Evolutionary conservation across 495 filamentous ascomycete genomes (phyloP).

Genomic region (Tuber melanosporum): DNA sequence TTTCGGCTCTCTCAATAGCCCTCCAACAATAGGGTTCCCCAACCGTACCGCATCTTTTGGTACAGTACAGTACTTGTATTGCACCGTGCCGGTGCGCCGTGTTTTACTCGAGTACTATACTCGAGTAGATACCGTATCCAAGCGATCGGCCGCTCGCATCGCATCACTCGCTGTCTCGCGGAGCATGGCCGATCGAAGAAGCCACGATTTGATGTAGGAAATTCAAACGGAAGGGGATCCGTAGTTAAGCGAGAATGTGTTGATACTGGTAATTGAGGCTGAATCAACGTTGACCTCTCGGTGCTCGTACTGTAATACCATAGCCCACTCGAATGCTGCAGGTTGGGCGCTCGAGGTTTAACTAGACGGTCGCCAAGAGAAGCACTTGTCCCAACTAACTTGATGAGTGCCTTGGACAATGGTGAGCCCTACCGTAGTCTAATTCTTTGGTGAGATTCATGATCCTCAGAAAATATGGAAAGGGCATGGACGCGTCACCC

Average conservation of each 20-base stretch:
- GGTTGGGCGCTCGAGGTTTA: not conserved
- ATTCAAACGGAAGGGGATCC: not conserved
- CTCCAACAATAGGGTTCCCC: not conserved
- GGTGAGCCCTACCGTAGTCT: not conserved
- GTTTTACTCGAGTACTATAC: too few relatives aligned
- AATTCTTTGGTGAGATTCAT: not conserved
- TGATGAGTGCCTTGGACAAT: not conserved
- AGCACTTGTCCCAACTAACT: not conserved
- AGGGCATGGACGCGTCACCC: not conserved
- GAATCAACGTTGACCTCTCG: not conserved
- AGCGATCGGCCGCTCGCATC: not conserved
- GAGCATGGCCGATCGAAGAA: not conserved
- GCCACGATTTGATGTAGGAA: not conserved
- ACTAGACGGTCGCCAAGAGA: not conserved
- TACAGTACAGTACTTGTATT: not conserved
- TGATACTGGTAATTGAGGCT: not conserved
- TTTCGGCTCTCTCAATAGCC: not conserved
- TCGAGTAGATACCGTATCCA: too few relatives aligned
- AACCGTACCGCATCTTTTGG: not conserved
- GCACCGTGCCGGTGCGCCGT: not conserved
- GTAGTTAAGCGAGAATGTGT: not conserved
- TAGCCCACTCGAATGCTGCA: not conserved
- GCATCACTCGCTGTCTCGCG: not conserved
- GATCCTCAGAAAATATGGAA: not conserved
- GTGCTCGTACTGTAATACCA: too few relatives aligned